Evolutionary conservation across 768 basidiomycete species (phyloP).

Genomic region (Phylloporus arenicola): DNA sequence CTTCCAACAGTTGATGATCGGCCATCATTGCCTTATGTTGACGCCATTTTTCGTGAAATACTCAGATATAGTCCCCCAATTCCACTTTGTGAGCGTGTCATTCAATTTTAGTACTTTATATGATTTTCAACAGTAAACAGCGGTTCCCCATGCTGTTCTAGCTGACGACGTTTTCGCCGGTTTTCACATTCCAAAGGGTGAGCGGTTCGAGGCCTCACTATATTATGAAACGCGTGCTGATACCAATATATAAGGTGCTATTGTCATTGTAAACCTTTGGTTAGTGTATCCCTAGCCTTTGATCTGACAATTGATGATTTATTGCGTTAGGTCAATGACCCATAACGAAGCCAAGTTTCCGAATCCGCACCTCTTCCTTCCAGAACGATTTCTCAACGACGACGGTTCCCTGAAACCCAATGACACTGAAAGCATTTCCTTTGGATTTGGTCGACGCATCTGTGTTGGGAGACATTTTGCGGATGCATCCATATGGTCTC

Average conservation of each 20-base stretch:
- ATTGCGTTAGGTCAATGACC: constrained; percentile 6
- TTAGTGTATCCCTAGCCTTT: not conserved
- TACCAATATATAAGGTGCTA: not conserved
- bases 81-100: not conserved
- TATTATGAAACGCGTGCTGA: not conserved
- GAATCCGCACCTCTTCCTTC: constrained; percentile 30
- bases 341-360: constrained; percentile 27
- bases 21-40: not conserved
- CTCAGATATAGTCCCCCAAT: not conserved
- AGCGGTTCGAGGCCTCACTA: not conserved
- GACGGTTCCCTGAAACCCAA: constrained; percentile 7
- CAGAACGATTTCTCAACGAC: constrained; percentile 33
- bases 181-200: constrained; percentile 44
- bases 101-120: not conserved
- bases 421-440: not conserved
- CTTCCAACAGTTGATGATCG: not conserved
- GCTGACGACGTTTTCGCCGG: constrained; percentile 37
- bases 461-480: constrained; percentile 21
- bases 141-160: constrained; percentile 24
- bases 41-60: not conserved
- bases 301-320: not conserved
- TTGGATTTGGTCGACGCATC: constrained; percentile 19
- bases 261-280: constrained; percentile 1
- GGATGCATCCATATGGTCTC: constrained; percentile 8
- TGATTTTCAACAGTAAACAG: not conserved